phyloP scores from a whole-genome alignment of 148 eudicot genomes.

The Talinum fruticosum region DNA sequence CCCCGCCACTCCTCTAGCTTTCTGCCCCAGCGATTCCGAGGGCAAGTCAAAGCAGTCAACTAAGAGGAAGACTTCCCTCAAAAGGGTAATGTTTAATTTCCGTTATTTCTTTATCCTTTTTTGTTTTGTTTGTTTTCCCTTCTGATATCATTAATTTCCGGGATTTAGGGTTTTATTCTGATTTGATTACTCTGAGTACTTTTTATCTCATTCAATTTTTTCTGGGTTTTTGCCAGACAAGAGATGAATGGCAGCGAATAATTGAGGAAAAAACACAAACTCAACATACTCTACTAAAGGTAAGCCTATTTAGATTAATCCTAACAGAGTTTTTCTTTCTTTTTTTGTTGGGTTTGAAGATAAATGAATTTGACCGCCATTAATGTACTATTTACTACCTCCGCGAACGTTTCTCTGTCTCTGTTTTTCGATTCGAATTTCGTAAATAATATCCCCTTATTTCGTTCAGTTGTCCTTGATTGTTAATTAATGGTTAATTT shows the following conservation, averaged over 20 bases:
- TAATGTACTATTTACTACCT: not conserved
- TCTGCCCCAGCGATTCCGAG: not conserved
- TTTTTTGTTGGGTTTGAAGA: not conserved
- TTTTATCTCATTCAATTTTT: not conserved
- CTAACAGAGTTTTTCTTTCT: not conserved
- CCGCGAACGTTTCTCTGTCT: not conserved
- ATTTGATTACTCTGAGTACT: not conserved
- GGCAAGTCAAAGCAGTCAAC: not conserved
- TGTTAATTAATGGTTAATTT: not conserved
- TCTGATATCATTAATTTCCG: not conserved
- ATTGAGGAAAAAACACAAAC: not conserved
- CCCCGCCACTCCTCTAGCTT: constrained; percentile 14
- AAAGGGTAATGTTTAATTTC: not conserved
- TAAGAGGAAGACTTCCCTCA: not conserved
- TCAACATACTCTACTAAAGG: not conserved
- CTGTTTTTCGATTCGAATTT: not conserved
- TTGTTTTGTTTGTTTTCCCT: not conserved
- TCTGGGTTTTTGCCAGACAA: not conserved
- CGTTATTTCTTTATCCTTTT: no score
- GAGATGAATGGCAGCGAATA: constrained; percentile 1
- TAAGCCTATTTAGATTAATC: not conserved
- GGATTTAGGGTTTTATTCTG: not conserved
- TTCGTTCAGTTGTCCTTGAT: not conserved
- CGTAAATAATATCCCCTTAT: not conserved
- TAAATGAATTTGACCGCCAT: not conserved